phyloP scores from a whole-genome alignment of 176 grass and related monocot species.

The Areca catechu region DNA sequence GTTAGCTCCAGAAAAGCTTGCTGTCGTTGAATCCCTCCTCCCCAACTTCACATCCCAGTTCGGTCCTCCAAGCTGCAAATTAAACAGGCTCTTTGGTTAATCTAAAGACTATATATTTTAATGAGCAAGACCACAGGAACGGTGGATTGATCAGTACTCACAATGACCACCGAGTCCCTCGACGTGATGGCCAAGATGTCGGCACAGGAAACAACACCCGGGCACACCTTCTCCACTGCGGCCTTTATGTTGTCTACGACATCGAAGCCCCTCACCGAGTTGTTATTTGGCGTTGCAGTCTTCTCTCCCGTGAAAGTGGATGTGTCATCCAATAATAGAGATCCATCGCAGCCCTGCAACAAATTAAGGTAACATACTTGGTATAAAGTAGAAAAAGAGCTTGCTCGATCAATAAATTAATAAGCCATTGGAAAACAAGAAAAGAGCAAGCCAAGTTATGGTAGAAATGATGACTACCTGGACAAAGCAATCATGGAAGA shows the following conservation, averaged over 20 bases:
- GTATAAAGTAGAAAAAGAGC: no score
- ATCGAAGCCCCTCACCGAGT: constrained; percentile 25
- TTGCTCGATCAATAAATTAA: no score
- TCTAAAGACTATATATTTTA: no score
- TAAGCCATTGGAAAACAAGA: no score
- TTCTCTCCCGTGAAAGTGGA: constrained; percentile 24
- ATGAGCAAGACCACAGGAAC: no score
- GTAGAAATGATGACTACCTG: constrained; percentile 14
- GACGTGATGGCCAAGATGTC: constrained; percentile 33
- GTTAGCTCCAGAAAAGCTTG: constrained; percentile 46
- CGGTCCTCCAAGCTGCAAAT: constrained; percentile 40
- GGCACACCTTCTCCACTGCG: constrained; percentile 32
- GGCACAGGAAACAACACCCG: constrained; percentile 39
- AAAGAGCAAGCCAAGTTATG: background rate
- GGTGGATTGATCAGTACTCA: no score
- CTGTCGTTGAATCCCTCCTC: constrained; percentile 44
- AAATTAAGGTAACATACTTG: background rate
- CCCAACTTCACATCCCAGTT: constrained; percentile 53
- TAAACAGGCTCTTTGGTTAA: no score
- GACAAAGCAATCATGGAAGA: constrained; percentile 75
- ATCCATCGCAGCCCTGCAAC: constrained; percentile 5
- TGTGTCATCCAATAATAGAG: constrained; percentile 4
- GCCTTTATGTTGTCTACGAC: constrained; percentile 39
- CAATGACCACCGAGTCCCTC: no score
- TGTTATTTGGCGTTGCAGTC: constrained; percentile 35